Conservation (phyloP, 768 basidiomycete species). For the Lyophyllum decastes region DNA sequence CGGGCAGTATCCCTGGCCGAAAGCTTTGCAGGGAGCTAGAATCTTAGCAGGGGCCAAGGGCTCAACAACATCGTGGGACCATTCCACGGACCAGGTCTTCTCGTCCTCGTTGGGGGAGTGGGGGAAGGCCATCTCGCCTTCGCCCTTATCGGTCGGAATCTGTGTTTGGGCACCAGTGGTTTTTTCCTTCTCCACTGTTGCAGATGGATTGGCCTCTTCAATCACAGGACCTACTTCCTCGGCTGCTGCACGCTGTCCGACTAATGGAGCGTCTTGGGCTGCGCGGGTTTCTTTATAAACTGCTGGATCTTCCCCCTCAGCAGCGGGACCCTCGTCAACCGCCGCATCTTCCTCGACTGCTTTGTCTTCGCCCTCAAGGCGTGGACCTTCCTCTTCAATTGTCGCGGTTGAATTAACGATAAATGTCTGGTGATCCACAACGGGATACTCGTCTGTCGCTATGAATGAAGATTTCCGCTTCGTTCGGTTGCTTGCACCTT, state of each 20-base stretch:
- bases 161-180: not conserved
- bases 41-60: conserved; percentile 12
- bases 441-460: too few relatives aligned
- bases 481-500: too few relatives aligned
- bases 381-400: too few relatives aligned
- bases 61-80: conserved; percentile 14
- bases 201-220: not conserved
- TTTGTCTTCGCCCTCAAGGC: too few relatives aligned
- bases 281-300: not conserved
- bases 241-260: too few relatives aligned
- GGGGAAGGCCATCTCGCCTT: not conserved
- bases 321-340: not conserved
- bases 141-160: not conserved
- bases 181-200: not conserved
- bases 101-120: conserved; percentile 14
- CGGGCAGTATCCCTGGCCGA: conserved; percentile 35
- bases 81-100: conserved; percentile 17
- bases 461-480: too few relatives aligned
- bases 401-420: too few relatives aligned
- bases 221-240: not conserved
- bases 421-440: too few relatives aligned
- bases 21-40: conserved; percentile 31
- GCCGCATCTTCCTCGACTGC: not conserved
- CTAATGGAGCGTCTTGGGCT: too few relatives aligned
- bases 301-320: not conserved